Conservation (phyloP, 352 stramenopile species). For the Pythium catenulatum region DNA sequence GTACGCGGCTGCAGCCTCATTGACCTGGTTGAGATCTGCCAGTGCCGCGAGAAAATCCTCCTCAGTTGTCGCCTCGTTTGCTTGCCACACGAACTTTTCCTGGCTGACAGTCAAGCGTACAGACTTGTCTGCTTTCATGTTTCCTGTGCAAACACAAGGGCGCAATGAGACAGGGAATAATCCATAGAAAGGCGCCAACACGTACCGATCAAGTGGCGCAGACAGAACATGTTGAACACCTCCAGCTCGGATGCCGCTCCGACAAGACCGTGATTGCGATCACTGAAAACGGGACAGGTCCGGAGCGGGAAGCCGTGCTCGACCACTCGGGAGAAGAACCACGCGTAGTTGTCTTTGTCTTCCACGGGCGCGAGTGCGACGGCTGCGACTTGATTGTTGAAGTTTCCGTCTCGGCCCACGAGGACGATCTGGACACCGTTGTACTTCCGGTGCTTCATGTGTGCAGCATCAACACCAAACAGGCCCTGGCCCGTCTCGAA, state of each 20-base stretch:
- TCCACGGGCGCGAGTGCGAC: slow-evolving; percentile 38
- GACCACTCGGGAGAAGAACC: slow-evolving; percentile 37
- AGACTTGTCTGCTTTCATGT: slow-evolving; percentile 48
- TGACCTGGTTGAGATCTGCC: not conserved
- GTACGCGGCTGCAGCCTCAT: not conserved
- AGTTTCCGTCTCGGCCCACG: slow-evolving; percentile 53
- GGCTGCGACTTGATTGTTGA: slow-evolving; percentile 46
- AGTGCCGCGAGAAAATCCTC: not conserved
- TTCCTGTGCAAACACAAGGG: slow-evolving; percentile 18
- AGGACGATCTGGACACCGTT: slow-evolving; percentile 55
- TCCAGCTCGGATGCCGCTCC: not conserved
- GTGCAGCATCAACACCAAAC: slow-evolving; percentile 47
- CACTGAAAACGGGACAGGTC: slow-evolving; percentile 30
- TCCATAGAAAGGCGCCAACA: not conserved
- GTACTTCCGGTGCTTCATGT: slow-evolving; percentile 64
- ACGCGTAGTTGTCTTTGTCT: slow-evolving; percentile 46
- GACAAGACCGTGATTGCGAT: slow-evolving; percentile 45
- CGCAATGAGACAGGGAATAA: not conserved
- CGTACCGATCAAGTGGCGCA: slow-evolving; percentile 42
- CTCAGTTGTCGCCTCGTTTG: slow-evolving; percentile 15
- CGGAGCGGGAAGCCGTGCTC: slow-evolving; percentile 33
- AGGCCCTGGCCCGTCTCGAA: slow-evolving; percentile 28
- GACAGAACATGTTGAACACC: slow-evolving; percentile 47
- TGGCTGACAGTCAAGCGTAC: slow-evolving; percentile 16
- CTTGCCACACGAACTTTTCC: slow-evolving; percentile 40